phyloP scores from a whole-genome alignment of 2,329 filamentous ascomycete species.

The Exophiala calicioides region DNA sequence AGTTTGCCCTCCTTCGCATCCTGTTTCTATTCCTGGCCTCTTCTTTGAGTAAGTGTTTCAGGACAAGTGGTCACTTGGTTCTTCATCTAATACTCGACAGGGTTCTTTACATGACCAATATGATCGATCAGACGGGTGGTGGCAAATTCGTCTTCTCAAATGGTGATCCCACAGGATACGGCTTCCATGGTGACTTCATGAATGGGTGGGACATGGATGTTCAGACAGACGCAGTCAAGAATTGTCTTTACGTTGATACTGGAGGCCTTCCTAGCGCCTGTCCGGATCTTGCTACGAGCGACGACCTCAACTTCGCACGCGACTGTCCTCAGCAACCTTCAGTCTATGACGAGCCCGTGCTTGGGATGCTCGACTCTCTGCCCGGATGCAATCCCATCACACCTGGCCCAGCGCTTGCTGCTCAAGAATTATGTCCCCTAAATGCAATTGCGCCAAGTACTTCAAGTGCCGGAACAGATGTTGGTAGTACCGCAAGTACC shows the following conservation, averaged over 20 bases:
- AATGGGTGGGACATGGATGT: constrained; percentile 69
- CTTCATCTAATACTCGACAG: constrained; percentile 36
- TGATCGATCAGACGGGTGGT: constrained; percentile 46
- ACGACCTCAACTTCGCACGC: constrained; percentile 54
- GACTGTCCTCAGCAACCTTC: constrained; percentile 51
- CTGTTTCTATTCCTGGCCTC: constrained; percentile 69
- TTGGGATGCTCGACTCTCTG: constrained; percentile 28
- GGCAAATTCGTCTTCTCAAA: constrained; percentile 59
- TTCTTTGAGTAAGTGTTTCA: constrained; percentile 70
- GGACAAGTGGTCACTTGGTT: neutral
- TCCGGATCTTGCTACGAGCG: constrained; percentile 54
- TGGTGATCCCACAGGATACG: constrained; percentile 54
- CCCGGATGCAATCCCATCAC: constrained; percentile 35
- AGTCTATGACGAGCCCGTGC: constrained; percentile 38
- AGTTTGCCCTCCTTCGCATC: constrained; percentile 69
- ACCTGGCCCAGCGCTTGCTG: constrained; percentile 37
- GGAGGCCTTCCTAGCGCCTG: constrained; percentile 61
- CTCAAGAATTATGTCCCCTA: constrained; percentile 19
- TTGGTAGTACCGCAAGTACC: constrained; percentile 1
- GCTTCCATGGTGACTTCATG: constrained; percentile 65
- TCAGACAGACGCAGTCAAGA: constrained; percentile 67
- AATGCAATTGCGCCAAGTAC: constrained; percentile 4
- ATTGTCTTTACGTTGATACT: constrained; percentile 59
- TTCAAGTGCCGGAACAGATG: constrained; percentile 6
- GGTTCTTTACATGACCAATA: constrained; percentile 54